Evolutionary conservation across 2,329 filamentous ascomycete species (phyloP).

Genomic region (Colletotrichum godetiae): DNA sequence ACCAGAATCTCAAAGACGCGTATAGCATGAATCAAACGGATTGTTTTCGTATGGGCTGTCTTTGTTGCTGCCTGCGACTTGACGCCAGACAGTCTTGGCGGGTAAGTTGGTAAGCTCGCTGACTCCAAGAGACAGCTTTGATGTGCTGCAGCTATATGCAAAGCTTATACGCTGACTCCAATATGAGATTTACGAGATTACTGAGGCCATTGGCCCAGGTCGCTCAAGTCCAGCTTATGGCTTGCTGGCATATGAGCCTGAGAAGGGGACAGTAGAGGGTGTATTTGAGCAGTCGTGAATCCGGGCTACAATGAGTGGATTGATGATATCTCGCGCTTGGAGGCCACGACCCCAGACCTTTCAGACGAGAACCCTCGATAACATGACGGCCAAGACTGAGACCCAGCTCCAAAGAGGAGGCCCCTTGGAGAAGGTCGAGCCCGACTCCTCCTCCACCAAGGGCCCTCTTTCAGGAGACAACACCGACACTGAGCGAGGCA

Average conservation of each 20-base stretch:
- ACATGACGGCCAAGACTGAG: not conserved
- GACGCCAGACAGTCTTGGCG: too few species aligned
- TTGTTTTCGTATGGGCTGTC: too few species aligned
- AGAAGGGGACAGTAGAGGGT: not conserved
- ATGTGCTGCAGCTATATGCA: not conserved
- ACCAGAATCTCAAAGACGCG: fast-evolving
- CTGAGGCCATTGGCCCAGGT: not conserved
- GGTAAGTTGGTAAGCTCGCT: not conserved
- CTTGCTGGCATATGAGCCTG: not conserved
- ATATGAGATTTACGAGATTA: not conserved
- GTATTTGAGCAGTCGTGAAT: not conserved
- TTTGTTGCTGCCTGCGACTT: too few species aligned
- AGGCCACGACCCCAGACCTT: too few species aligned
- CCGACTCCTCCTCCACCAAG: slow-evolving; percentile 13
- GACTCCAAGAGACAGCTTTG: not conserved
- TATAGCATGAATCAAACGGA: not conserved
- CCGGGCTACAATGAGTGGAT: too few species aligned
- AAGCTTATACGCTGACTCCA: not conserved
- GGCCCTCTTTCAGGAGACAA: slow-evolving; percentile 3
- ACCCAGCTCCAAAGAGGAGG: not conserved
- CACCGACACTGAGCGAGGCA: slow-evolving; percentile 21
- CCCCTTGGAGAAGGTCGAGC: slow-evolving; percentile 5
- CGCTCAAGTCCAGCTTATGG: slow-evolving; percentile 1
- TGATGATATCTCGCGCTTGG: not conserved
- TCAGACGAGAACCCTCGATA: not conserved